Evolutionary conservation across 1,284 basidiomycete species (phyloP).

Genomic region (Ceratobasidium sp.): DNA sequence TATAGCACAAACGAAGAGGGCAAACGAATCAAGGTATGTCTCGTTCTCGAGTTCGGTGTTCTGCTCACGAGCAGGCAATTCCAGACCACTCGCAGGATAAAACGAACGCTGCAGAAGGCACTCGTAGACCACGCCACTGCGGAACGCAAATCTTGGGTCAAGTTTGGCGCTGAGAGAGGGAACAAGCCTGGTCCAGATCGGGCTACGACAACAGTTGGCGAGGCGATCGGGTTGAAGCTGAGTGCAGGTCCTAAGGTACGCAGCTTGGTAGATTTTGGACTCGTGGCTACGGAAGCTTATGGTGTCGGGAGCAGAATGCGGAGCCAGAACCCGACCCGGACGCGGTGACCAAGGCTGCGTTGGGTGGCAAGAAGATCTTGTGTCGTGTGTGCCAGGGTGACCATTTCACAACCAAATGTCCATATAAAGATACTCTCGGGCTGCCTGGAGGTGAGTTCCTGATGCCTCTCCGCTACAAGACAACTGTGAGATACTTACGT

Average conservation of each 20-base stretch:
- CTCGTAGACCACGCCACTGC: conserved; percentile 94
- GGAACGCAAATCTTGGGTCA: conserved; percentile 91
- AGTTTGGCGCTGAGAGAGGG: conserved; percentile 94
- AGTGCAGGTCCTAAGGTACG: conserved; percentile 81
- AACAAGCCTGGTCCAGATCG: conserved; percentile 90
- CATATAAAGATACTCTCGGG: conserved; percentile 90
- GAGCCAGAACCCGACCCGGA: conserved; percentile 78
- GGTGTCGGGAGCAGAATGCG: conserved; percentile 53
- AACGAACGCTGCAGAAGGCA: conserved; percentile 89
- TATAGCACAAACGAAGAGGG: conserved; percentile 91
- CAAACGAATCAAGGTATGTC: conserved; percentile 89
- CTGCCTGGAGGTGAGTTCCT: conserved; percentile 71
- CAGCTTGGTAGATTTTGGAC: conserved; percentile 44
- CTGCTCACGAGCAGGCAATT: neutral
- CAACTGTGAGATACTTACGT: neutral
- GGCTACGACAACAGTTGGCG: conserved; percentile 95
- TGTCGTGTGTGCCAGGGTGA: conserved; percentile 97
- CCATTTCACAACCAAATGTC: conserved; percentile 98
- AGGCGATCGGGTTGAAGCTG: conserved; percentile 88
- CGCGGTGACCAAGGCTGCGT: conserved; percentile 75
- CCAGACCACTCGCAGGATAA: conserved; percentile 87
- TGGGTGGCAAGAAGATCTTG: conserved; percentile 82
- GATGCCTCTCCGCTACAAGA: neutral
- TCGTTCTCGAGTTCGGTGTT: neutral
- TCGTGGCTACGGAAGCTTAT: neutral